Percentiles rank a stretch among this genome's conserved stretches.
These are phyloP conservation scores for Lentinula guzmanii DNA, from an alignment of 768 basidiomycete species.

Conservation along the genomic window DNA sequence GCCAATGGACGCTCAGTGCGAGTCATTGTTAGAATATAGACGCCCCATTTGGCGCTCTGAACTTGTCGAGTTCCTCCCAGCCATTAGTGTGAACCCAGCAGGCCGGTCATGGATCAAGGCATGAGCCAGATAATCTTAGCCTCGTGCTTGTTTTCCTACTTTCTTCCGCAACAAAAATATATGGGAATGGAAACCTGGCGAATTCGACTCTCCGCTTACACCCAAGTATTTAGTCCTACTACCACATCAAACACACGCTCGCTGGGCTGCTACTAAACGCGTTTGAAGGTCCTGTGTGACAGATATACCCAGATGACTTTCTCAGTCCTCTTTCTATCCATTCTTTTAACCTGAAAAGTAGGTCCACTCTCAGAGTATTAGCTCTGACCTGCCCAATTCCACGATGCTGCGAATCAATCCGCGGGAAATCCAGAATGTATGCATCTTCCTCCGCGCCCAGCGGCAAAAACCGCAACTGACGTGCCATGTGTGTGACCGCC, in stretches of 20 bases:
- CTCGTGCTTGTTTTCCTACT: background rate
- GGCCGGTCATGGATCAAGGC: too few species aligned
- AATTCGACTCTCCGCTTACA: background rate
- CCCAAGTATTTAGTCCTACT: too few species aligned
- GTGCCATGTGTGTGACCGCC: background rate
- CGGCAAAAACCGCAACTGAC: background rate
- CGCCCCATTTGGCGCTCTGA: too few species aligned
- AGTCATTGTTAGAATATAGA: too few species aligned
- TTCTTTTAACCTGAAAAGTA: too few species aligned
- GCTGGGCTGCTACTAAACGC: background rate
- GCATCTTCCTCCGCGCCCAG: background rate
- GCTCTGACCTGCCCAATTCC: background rate
- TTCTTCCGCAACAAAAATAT: background rate
- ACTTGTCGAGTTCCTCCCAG: background rate
- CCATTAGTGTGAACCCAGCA: too few species aligned
- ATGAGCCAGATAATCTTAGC: background rate
- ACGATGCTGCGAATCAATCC: slow-evolving; percentile 7
- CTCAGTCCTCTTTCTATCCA: background rate
- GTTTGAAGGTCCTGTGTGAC: too few species aligned
- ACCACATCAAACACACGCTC: too few species aligned
- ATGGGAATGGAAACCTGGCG: background rate
- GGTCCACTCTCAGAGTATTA: background rate
- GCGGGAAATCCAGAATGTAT: background rate
- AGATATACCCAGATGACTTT: background rate
- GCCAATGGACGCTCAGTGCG: too few species aligned